Conservation (phyloP, 1,284 basidiomycete genomes). For the Apiotrichum gracile region DNA sequence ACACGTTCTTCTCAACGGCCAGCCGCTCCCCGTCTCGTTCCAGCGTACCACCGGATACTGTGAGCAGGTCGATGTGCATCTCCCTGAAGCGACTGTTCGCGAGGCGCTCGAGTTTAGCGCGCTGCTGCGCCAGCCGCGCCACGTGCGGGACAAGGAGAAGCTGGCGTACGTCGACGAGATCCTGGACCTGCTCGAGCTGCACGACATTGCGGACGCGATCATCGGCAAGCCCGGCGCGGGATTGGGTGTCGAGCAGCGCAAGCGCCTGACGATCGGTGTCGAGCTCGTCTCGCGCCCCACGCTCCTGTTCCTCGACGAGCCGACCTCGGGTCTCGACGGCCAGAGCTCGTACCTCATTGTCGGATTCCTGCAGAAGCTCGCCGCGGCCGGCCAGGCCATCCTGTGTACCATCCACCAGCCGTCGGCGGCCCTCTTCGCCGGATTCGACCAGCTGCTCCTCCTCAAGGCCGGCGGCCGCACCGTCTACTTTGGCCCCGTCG, state of each 20-base stretch:
- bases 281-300: slow-evolving; percentile 43
- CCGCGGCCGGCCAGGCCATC: slow-evolving; percentile 49
- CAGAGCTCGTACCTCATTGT: slow-evolving; percentile 56
- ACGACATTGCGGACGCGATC: slow-evolving; percentile 51
- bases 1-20: slow-evolving; percentile 50
- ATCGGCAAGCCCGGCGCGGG: slow-evolving; percentile 50
- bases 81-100: slow-evolving; percentile 54
- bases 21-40: slow-evolving; percentile 49
- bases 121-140: slow-evolving; percentile 65
- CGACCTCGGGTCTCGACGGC: slow-evolving; percentile 55
- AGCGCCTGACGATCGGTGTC: slow-evolving; percentile 54
- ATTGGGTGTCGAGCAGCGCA: slow-evolving; percentile 46
- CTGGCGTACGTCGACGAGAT: slow-evolving; percentile 53
- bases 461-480: slow-evolving; percentile 51
- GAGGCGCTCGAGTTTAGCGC: slow-evolving; percentile 80
- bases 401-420: slow-evolving; percentile 56
- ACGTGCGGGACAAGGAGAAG: slow-evolving; percentile 55
- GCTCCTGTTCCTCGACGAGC: slow-evolving; percentile 51
- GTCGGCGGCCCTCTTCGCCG: slow-evolving; percentile 58
- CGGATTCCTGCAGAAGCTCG: slow-evolving; percentile 54
- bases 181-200: slow-evolving; percentile 52
- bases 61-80: slow-evolving; percentile 44
- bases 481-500: slow-evolving; percentile 54
- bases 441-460: slow-evolving; percentile 64
- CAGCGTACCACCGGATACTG: slow-evolving; percentile 51